A percentile compares a stretch with the other conserved stretches of the same genome.
Conservation (phyloP, 2,329 filamentous ascomycete genomes). For the Coniochaeta sp. region DNA sequence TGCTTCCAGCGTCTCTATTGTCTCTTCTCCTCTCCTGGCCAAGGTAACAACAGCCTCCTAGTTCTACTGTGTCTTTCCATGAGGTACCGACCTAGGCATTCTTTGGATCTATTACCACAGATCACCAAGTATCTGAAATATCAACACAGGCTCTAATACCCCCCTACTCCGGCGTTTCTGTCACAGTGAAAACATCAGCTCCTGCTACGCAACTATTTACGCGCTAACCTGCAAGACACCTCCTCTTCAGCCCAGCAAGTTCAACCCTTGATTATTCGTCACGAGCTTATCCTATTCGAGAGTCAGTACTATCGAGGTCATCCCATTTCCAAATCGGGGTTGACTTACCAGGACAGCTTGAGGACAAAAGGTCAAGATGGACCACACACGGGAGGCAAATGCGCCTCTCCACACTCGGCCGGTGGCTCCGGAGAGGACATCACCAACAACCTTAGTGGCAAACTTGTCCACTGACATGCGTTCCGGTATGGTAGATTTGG, state of each 20-base stretch:
- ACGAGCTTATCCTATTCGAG: background rate
- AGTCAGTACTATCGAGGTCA: background rate
- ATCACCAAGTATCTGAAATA: no score
- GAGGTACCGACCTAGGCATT: no score
- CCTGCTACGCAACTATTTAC: background rate
- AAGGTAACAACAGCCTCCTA: no score
- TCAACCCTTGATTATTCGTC: background rate
- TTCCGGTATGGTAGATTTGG: background rate
- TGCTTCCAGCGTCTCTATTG: background rate
- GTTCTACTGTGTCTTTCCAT: no score
- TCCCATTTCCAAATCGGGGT: background rate
- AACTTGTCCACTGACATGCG: background rate
- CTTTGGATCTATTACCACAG: no score
- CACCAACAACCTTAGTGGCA: constrained; percentile 2
- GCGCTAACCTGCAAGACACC: background rate
- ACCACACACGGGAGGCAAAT: background rate
- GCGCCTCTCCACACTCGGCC: constrained; percentile 1
- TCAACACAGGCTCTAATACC: no score
- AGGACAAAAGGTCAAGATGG: background rate
- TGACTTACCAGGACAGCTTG: background rate
- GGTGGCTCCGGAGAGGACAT: constrained; percentile 1
- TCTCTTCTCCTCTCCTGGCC: background rate
- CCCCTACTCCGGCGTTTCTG: background rate
- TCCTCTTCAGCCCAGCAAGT: background rate
- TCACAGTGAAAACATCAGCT: background rate